Evolutionary conservation across 352 stramenopile genomes (phyloP), one percentile per base, ranked within the genome.

Genomic region (Poterioochromonas sp.): DNA sequence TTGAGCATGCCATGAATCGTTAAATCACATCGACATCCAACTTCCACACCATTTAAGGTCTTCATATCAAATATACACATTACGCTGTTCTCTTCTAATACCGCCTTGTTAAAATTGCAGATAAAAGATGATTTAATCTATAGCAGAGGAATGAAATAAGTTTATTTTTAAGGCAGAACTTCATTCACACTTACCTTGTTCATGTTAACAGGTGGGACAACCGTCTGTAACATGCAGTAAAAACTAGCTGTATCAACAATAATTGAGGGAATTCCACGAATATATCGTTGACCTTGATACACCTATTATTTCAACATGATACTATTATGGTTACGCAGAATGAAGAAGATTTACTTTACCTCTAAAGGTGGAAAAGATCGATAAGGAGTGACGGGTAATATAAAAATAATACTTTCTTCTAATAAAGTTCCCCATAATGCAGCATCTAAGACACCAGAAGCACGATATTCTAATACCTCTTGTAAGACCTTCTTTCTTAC

Each of bases 381-480:
- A 76, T 81, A 85, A 34, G 82, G 82, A 26, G 82, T 84, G 34
- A 85, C 81, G n/a, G 82, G 82, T 15, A 77, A 65, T n/a, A 79
- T 54, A 68, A 82, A 73, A 37, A 70, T 70, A 77, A 81, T 85
- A 63, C 39, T 40, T 12, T 85, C 79, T 41, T 85, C 82, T 8
- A 85, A 80, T n/a, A 85, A 49, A 37, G 37, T 76, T 44, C 64
- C 29, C 81, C 81, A 85, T 5, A 82, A 63, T 34, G 35, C 37
- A 40, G 54, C 35, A 20, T 77, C 79, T 8, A 71, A 29, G 26
- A 82, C 69, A 32, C 77, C 81, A 0, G 53, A 40, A n/a, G 77
- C 79, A 3, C 81, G 79, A 18, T 77, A 77, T 47, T 79, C 79
- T n/a, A 85, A 73, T 41, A 83, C 78, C 0, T 41, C 76, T 15